Evolutionary conservation across 1,284 basidiomycete species (phyloP).

Genomic region (Ganoderma leucocontextum): DNA sequence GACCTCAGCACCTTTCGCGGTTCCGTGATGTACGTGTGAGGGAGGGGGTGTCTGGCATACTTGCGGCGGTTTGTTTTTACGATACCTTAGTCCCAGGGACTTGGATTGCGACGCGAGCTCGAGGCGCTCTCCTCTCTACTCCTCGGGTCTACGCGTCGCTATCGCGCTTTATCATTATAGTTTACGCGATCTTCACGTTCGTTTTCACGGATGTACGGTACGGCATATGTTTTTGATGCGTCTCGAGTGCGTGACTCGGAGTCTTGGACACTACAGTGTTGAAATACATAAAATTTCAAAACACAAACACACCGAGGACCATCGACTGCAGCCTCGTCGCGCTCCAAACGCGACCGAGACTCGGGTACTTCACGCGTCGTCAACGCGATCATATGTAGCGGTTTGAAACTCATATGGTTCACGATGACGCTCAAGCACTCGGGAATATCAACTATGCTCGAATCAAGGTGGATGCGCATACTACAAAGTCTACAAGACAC

Average conservation of each 20-base stretch:
- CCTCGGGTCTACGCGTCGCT: background rate
- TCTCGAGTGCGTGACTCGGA: background rate
- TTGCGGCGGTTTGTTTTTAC: background rate
- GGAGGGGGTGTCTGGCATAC: background rate
- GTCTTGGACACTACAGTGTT: background rate
- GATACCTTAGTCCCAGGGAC: background rate
- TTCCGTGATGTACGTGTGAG: background rate
- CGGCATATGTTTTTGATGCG: constrained; percentile 6
- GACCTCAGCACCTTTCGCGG: background rate
- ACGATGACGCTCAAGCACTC: background rate
- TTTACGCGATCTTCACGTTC: constrained; percentile 5
- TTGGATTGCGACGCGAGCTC: constrained; percentile 2
- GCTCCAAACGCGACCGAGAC: background rate
- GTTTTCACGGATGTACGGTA: background rate
- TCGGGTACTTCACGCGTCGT: background rate
- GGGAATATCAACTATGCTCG: background rate
- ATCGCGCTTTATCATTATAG: constrained; percentile 14
- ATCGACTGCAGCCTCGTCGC: background rate
- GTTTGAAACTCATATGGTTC: background rate
- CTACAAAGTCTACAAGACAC: constrained; percentile 24
- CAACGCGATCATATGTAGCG: background rate
- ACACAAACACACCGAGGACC: background rate
- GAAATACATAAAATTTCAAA: constrained; percentile 1
- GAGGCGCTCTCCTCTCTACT: background rate
- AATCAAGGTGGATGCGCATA: constrained; percentile 17